Conservation (phyloP, 352 stramenopile genomes). For the Discostella stelligera region DNA sequence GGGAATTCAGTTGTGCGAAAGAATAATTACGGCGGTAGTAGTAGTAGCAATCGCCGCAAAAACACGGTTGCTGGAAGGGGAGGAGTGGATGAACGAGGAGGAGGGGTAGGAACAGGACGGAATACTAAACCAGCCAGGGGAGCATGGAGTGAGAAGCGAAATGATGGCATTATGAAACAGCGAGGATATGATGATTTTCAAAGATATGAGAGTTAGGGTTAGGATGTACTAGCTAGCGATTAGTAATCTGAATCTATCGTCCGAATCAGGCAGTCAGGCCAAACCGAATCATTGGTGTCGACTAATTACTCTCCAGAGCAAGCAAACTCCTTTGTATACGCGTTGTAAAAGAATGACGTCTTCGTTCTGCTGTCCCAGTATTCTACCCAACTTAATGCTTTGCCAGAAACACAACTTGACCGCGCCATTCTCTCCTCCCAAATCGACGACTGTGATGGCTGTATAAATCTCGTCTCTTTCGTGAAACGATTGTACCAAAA, state of each 20-base stretch:
- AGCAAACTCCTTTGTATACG: conserved; percentile 27
- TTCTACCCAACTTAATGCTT: conserved; percentile 24
- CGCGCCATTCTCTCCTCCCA: conserved; percentile 43
- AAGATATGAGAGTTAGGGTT: conserved; percentile 53
- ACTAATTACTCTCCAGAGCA: conserved; percentile 7
- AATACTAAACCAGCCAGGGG: conserved; percentile 42
- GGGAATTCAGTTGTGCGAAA: not conserved
- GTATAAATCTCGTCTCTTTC: conserved; percentile 35
- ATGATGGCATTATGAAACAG: conserved; percentile 58
- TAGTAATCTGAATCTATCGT: no score
- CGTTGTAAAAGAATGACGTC: conserved; percentile 35
- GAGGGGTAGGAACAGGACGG: conserved; percentile 13
- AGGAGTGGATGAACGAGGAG: conserved; percentile 11
- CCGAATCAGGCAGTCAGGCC: no score
- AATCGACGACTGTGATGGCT: conserved; percentile 41
- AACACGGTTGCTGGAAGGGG: not conserved
- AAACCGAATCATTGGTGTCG: no score
- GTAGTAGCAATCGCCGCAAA: not conserved
- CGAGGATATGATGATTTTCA: conserved; percentile 75
- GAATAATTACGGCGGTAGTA: not conserved
- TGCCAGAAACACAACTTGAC: conserved; percentile 22
- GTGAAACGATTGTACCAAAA: conserved; percentile 59
- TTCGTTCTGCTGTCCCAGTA: conserved; percentile 34
- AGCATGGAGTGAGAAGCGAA: conserved; percentile 54
- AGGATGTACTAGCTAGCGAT: no score